phyloP scores from a whole-genome alignment of 352 stramenopile genomes.

The Aphanomyces stellatus region DNA sequence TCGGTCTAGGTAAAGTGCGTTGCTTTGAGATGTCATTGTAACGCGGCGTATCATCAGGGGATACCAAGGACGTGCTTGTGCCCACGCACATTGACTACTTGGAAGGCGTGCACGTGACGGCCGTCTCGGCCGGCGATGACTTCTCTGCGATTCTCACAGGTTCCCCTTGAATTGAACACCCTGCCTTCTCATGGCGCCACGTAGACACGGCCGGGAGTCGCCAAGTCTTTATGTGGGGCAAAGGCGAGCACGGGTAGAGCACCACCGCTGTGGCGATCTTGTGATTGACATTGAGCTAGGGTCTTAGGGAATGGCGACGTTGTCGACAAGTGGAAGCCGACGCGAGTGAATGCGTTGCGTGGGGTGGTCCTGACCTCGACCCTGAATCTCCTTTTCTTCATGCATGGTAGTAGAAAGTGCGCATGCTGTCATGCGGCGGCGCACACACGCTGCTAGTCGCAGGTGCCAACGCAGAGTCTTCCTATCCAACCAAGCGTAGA shows the following conservation, averaged over 20 bases:
- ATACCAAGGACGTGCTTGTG: constrained; percentile 28
- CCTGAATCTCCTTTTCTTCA: background rate
- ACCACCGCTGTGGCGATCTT: background rate
- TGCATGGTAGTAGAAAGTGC: constrained; percentile 53
- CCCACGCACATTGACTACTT: constrained; percentile 36
- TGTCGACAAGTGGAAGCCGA: constrained; percentile 41
- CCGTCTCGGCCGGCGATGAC: constrained; percentile 52
- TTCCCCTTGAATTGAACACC: too few species aligned
- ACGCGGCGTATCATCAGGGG: constrained; percentile 25
- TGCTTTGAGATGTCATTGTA: too few species aligned
- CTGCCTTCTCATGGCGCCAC: too few species aligned
- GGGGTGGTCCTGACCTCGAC: constrained; percentile 29
- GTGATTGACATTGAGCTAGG: constrained; percentile 22
- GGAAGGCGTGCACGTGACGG: constrained; percentile 44
- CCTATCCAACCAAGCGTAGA: too few species aligned
- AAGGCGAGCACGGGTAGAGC: constrained; percentile 46
- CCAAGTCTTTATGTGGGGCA: constrained; percentile 76
- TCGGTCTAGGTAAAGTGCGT: constrained; percentile 47
- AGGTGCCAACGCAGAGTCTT: constrained; percentile 36
- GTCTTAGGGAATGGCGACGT: constrained; percentile 61
- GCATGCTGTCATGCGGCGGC: constrained; percentile 39
- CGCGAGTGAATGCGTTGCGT: constrained; percentile 58
- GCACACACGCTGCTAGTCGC: constrained; percentile 57
- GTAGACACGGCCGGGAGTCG: constrained; percentile 51
- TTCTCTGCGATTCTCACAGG: constrained; percentile 58